Conservation (phyloP, 306 rosid species). For the Casuarina glauca region DNA sequence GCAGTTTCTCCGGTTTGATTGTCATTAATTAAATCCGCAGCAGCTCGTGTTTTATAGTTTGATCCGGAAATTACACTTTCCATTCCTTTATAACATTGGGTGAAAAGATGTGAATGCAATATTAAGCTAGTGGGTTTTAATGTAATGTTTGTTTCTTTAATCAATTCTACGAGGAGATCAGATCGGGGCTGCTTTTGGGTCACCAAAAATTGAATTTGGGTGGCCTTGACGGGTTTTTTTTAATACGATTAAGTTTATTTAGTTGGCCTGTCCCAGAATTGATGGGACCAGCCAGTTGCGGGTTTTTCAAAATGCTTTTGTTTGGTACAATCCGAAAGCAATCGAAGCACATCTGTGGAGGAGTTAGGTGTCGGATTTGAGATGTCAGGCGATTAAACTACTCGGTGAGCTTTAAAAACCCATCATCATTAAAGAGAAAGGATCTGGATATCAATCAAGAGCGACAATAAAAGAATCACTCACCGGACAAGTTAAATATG, state of each 20-base stretch:
- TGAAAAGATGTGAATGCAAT: not conserved
- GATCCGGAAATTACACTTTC: not conserved
- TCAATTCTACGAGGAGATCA: not conserved
- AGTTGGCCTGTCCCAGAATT: not conserved
- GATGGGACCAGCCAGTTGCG: not conserved
- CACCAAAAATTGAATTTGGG: not conserved
- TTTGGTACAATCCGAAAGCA: not conserved
- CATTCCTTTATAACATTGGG: too few species aligned
- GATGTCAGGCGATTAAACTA: too few species aligned
- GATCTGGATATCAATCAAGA: too few species aligned
- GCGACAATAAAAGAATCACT: too few species aligned
- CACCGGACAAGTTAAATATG: too few species aligned
- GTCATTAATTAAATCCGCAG: not conserved
- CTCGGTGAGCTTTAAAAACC: too few species aligned
- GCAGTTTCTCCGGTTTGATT: slow-evolving; percentile 12
- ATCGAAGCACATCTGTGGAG: not conserved
- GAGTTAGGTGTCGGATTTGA: too few species aligned
- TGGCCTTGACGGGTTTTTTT: not conserved
- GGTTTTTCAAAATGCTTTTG: not conserved
- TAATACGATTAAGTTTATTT: not conserved
- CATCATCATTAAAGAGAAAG: too few species aligned
- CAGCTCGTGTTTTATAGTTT: not conserved
- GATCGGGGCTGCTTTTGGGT: not conserved
- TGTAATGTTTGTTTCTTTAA: not conserved
- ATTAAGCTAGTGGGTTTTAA: not conserved